Evolutionary conservation across 441 rosid genomes (phyloP).

Genomic region (Viola pubescens): DNA sequence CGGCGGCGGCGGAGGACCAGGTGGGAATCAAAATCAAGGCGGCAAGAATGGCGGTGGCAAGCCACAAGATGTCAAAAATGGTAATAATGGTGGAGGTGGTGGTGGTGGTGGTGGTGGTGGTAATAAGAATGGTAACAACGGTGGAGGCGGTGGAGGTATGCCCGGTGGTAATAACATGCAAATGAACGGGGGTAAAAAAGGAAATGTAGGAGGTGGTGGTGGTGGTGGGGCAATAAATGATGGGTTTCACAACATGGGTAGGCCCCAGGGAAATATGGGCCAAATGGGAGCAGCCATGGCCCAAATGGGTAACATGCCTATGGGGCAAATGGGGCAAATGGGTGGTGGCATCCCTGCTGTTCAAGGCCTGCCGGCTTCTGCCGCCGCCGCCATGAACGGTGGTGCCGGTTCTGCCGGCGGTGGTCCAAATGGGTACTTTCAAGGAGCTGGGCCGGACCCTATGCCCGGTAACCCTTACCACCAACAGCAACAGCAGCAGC

Average conservation of each 20-base stretch:
- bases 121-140: conserved; percentile 21
- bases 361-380: conserved; percentile 57
- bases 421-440: conserved; percentile 42
- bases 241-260: conserved; percentile 33
- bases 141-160: conserved; percentile 28
- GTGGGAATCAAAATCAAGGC: too few species aligned
- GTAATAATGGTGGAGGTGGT: conserved; percentile 38
- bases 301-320: conserved; percentile 35
- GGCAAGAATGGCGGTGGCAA: conserved; percentile 33
- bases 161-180: conserved; percentile 24
- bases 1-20: conserved; percentile 19
- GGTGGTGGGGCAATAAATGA: conserved; percentile 25
- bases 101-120: conserved; percentile 31
- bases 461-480: conserved; percentile 61
- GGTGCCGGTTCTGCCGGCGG: conserved; percentile 27
- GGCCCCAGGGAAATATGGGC: conserved; percentile 32
- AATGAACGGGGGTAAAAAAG: conserved; percentile 29
- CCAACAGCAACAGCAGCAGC: conserved; percentile 46
- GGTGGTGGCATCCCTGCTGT: conserved; percentile 52
- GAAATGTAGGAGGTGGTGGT: conserved; percentile 26
- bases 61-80: conserved; percentile 40
- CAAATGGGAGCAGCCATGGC: conserved; percentile 40
- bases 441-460: conserved; percentile 54
- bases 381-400: conserved; percentile 34
- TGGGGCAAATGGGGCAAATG: conserved; percentile 46